Evolutionary conservation across 1,284 basidiomycete genomes (phyloP).

Genomic region (Trichosporon sp.): DNA sequence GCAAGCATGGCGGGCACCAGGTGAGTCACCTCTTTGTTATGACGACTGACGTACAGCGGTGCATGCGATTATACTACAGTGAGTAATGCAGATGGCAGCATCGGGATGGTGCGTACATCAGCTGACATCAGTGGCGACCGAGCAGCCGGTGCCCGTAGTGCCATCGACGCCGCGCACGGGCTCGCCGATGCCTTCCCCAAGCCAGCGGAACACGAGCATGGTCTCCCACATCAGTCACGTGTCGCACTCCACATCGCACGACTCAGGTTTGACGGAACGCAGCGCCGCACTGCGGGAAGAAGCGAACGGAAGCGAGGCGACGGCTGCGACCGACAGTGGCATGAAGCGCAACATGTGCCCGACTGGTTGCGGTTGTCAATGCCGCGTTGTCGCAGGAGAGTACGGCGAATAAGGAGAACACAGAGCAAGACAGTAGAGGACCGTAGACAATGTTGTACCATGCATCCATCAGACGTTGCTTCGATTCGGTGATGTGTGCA

Average conservation of each 20-base stretch:
- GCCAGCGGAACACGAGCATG: conserved; percentile 14
- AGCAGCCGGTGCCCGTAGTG: background rate
- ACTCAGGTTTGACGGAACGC: conserved; percentile 24
- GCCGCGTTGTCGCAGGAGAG: conserved; percentile 28
- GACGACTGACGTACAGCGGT: conserved; percentile 29
- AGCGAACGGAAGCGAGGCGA: conserved; percentile 20
- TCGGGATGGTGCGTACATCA: too few species aligned
- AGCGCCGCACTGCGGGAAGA: conserved; percentile 12
- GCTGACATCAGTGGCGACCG: conserved; percentile 3
- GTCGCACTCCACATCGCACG: conserved; percentile 17
- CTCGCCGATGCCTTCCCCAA: conserved; percentile 4
- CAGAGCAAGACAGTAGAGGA: background rate
- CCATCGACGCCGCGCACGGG: conserved; percentile 7
- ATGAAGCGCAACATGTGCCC: conserved; percentile 40
- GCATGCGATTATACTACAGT: conserved; percentile 49
- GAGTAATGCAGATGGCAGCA: conserved; percentile 23
- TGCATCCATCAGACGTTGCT: background rate
- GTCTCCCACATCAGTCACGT: conserved; percentile 12
- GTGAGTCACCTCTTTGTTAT: conserved; percentile 22
- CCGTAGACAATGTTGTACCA: conserved; percentile 7
- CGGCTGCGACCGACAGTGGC: conserved; percentile 27
- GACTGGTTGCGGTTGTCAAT: conserved; percentile 49
- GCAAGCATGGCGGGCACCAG: conserved; percentile 51
- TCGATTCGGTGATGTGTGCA: background rate
- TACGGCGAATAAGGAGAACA: background rate